Evolutionary conservation across 164 flowering plant species (phyloP).

Genomic region (grape (Vitis vinifera)): ASM3070453v1 NC_081820.1:1256501-1257000

Average conservation of each 20-base stretch:
- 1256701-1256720: neutral
- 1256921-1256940: neutral
- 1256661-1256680: conserved; percentile 50
- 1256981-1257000: neutral
- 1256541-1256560: too few species aligned
- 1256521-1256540: too few species aligned
- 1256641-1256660: conserved; percentile 49
- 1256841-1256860: too few species aligned
- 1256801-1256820: too few species aligned
- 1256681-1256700: conserved; percentile 71
- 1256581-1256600: conserved; percentile 68
- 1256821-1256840: too few species aligned
- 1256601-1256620: conserved; percentile 47
- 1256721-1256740: neutral
- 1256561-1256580: conserved; percentile 40
- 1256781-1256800: too few species aligned
- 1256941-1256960: neutral
- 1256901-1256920: neutral
- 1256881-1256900: neutral
- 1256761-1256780: too few species aligned
- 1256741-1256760: too few species aligned
- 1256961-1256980: neutral
- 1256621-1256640: conserved; percentile 58
- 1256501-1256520: too few species aligned
- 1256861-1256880: too few species aligned